These are phyloP conservation scores for Chamaecrista fasciculata DNA, from an alignment of 306 rosid genomes.

Conservation along the genomic window DNA sequence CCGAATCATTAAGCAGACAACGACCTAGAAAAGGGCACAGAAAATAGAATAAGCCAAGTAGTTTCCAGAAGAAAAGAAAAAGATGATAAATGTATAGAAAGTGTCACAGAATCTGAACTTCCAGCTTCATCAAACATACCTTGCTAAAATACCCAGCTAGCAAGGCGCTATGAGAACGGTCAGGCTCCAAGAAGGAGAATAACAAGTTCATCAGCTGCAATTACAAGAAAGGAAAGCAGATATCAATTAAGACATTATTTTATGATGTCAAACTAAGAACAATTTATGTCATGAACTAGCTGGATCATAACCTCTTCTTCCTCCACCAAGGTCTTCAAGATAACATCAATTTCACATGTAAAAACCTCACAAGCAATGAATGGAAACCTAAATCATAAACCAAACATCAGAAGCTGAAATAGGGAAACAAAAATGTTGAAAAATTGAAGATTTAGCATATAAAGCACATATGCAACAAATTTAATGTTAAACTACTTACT, in stretches of 20 bases:
- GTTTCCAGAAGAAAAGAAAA: too few relatives aligned
- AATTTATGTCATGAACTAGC: slow-evolving; percentile 8
- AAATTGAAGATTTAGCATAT: not conserved
- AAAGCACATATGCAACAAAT: slow-evolving; percentile 6
- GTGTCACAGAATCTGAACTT: slow-evolving; percentile 17
- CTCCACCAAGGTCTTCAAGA: slow-evolving; percentile 93
- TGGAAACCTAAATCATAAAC: slow-evolving; percentile 68
- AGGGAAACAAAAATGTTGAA: not conserved
- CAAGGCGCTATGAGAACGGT: slow-evolving; percentile 69
- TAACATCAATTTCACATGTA: slow-evolving; percentile 98
- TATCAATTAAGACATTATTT: slow-evolving; percentile 1
- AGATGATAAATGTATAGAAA: slow-evolving; percentile 1
- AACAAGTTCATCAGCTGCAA: slow-evolving; percentile 89
- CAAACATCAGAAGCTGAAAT: slow-evolving; percentile 28
- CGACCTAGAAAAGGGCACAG: slow-evolving; percentile 53
- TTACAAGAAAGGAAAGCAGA: slow-evolving; percentile 18
- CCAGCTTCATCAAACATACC: slow-evolving; percentile 42
- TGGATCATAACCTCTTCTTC: slow-evolving; percentile 75
- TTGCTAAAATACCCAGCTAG: slow-evolving; percentile 97
- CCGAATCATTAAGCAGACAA: slow-evolving; percentile 86
- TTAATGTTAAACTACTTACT: slow-evolving; percentile 45
- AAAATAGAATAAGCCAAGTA: slow-evolving; percentile 14
- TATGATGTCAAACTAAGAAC: not conserved
- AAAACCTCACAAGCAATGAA: slow-evolving; percentile 94
- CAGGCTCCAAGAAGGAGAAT: slow-evolving; percentile 87